A percentile compares a stretch with the other conserved stretches of the same genome.
phyloP scores from a whole-genome alignment of 345 rosid species.

The Nephelium lappaceum region DNA sequence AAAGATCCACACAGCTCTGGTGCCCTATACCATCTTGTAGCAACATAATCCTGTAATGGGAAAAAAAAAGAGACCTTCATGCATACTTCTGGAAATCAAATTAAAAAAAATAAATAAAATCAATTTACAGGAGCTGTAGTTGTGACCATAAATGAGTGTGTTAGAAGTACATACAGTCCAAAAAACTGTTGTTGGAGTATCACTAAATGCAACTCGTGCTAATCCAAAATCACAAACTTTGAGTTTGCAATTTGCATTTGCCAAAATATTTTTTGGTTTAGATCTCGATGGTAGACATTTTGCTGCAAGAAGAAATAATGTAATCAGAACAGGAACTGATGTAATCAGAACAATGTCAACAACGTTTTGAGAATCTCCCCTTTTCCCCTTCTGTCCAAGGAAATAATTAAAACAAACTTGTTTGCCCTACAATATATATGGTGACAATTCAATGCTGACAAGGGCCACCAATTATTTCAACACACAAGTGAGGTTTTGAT shows the following conservation, averaged over 20 bases:
- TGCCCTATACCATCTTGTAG: constrained; percentile 99
- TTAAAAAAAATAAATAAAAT: too few species aligned
- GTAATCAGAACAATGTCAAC: constrained; percentile 28
- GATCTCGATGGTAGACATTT: constrained; percentile 97
- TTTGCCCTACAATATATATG: neutral
- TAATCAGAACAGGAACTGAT: too few species aligned
- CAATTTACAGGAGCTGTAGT: neutral
- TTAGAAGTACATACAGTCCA: constrained; percentile 73
- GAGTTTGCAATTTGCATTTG: constrained; percentile 96
- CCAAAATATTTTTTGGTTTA: constrained; percentile 95
- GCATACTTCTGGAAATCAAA: constrained; percentile 3
- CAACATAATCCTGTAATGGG: constrained; percentile 87
- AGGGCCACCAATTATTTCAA: neutral
- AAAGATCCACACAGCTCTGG: constrained; percentile 99
- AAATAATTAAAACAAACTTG: neutral
- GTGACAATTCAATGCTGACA: neutral
- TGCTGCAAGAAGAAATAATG: constrained; percentile 58
- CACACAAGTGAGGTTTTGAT: too few species aligned
- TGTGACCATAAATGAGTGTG: neutral
- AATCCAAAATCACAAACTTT: constrained; percentile 96
- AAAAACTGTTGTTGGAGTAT: constrained; percentile 83
- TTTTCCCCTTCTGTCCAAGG: neutral
- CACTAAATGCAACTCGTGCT: constrained; percentile 91
- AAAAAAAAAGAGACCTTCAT: constrained; percentile 17
- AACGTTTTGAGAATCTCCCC: neutral